Percentiles rank a stretch among this genome's conserved stretches.
phyloP scores from a whole-genome alignment of 208 protist species.

The Leishmania aethiopica region DNA sequence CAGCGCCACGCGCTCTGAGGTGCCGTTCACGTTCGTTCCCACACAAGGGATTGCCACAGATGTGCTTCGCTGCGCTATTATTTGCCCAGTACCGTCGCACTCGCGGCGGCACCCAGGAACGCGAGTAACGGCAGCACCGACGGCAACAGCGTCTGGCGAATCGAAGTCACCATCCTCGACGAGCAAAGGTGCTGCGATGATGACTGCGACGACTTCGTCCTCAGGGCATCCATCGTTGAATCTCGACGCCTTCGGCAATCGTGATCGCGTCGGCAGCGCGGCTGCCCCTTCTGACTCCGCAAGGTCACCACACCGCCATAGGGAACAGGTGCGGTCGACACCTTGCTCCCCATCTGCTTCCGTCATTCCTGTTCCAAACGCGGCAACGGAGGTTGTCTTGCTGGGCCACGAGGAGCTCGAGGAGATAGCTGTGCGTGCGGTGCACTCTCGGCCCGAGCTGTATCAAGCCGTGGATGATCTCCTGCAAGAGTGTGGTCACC shows the following conservation, averaged over 20 bases:
- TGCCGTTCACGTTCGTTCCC: slow-evolving; percentile 35
- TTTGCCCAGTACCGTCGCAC: slow-evolving; percentile 15
- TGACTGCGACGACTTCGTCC: not conserved
- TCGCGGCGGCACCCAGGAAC: not conserved
- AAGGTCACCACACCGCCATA: not conserved
- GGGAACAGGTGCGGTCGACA: not conserved
- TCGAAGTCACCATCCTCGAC: not conserved
- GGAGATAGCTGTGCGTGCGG: slow-evolving; percentile 25
- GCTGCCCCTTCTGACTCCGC: not conserved
- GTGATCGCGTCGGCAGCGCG: not conserved
- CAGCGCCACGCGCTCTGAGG: not conserved
- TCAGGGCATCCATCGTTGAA: not conserved
- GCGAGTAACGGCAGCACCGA: not conserved
- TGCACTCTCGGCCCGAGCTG: slow-evolving; percentile 40
- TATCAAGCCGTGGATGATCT: slow-evolving; percentile 36
- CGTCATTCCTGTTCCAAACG: not conserved
- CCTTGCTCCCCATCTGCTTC: not conserved
- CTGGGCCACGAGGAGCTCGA: slow-evolving; percentile 41
- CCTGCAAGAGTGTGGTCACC: slow-evolving; percentile 16
- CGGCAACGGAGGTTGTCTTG: slow-evolving; percentile 23
- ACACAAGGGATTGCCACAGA: slow-evolving; percentile 19
- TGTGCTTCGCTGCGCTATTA: slow-evolving; percentile 42
- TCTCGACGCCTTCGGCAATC: not conserved
- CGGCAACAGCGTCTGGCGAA: not conserved
- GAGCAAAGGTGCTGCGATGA: not conserved